These are phyloP conservation scores for Botryotinia narcissicola DNA, from an alignment of 2,329 filamentous ascomycete species.

Conservation along the genomic window DNA sequence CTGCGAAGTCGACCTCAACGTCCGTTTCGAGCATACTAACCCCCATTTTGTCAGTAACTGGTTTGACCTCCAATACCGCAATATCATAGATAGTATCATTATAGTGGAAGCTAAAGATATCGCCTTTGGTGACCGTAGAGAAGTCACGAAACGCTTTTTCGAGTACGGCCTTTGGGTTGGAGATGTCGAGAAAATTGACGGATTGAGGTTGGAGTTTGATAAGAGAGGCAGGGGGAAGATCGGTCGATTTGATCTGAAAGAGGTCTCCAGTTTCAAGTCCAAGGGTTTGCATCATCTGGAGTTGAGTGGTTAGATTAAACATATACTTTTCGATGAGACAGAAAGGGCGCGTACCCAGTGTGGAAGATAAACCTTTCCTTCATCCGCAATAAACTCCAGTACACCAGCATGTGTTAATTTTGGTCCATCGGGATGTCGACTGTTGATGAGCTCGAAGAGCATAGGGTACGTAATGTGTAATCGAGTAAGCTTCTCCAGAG, in stretches of 20 bases:
- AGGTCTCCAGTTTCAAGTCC: conserved; percentile 88
- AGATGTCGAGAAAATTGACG: conserved; percentile 91
- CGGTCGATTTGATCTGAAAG: conserved; percentile 91
- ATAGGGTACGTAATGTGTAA: conserved; percentile 97
- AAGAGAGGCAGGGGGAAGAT: conserved; percentile 82
- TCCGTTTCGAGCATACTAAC: conserved; percentile 97
- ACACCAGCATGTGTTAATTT: conserved; percentile 90
- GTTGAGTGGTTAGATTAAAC: neutral
- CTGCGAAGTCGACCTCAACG: conserved; percentile 91
- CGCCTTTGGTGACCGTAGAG: conserved; percentile 86
- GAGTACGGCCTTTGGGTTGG: conserved; percentile 92
- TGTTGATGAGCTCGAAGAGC: conserved; percentile 94
- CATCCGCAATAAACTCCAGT: conserved; percentile 94
- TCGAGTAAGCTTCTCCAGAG: conserved; percentile 92
- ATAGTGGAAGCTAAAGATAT: conserved; percentile 94
- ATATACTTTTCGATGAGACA: neutral
- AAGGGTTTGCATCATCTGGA: conserved; percentile 89
- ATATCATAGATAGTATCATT: conserved; percentile 94
- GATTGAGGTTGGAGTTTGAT: conserved; percentile 97
- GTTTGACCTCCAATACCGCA: conserved; percentile 90
- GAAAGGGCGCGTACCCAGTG: conserved; percentile 67
- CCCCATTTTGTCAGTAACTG: conserved; percentile 74
- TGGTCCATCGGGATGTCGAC: conserved; percentile 59
- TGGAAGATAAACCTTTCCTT: conserved; percentile 92
- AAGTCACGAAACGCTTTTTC: conserved; percentile 97